phyloP scores from a whole-genome alignment of 169 alveolate genomes.

The Plasmodium vivax region DNA sequence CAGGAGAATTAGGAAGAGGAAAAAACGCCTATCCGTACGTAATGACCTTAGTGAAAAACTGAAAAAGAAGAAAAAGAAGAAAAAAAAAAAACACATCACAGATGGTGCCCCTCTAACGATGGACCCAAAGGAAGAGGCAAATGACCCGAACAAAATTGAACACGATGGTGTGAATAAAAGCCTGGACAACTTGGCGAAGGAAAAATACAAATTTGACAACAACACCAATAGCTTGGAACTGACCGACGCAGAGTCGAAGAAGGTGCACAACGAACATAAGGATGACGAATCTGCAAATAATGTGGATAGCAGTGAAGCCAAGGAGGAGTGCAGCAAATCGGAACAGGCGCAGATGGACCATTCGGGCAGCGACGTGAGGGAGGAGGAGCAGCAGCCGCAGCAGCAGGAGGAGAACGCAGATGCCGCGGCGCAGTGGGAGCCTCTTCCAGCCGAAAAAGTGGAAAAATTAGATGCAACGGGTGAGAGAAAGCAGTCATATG shows the following conservation, averaged over 20 bases:
- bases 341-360: not conserved
- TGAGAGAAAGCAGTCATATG: not conserved
- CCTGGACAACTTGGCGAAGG: not conserved
- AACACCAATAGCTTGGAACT: not conserved
- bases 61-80: slow-evolving; percentile 26
- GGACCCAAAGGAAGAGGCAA: not conserved
- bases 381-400: not conserved
- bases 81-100: not conserved
- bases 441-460: not conserved
- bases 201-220: not conserved
- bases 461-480: not conserved
- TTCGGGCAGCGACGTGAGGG: not conserved
- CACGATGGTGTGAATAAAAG: not conserved
- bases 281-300: not conserved
- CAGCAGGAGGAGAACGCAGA: not conserved
- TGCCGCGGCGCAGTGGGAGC: not conserved
- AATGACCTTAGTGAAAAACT: not conserved
- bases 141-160: not conserved
- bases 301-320: not conserved
- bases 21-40: not conserved
- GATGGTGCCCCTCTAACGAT: not conserved
- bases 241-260: not conserved
- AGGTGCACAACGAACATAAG: slow-evolving; percentile 6
- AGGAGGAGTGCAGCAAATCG: not conserved
- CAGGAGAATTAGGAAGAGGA: not conserved